phyloP scores from a whole-genome alignment of 78 protist genomes.

The Emiliania huxleyi region DNA sequence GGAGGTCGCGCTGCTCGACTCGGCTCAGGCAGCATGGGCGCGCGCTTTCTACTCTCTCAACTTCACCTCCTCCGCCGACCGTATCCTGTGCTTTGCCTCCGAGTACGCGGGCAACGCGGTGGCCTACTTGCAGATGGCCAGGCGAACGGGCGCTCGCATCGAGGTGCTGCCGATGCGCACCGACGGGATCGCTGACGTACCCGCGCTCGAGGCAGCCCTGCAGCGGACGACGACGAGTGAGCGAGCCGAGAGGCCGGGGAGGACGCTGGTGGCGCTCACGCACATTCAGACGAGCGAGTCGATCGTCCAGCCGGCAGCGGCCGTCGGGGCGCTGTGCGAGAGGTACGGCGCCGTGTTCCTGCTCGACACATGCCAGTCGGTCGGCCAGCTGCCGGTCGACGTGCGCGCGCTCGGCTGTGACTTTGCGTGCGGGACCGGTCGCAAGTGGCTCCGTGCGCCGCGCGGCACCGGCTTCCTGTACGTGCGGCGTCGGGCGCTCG shows the following conservation, averaged over 20 bases:
- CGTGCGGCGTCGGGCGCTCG: not conserved
- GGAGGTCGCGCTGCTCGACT: not conserved
- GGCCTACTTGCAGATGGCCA: not conserved
- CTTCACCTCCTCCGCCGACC: not conserved
- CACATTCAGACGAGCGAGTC: not conserved
- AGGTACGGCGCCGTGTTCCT: not conserved
- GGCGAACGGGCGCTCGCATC: not conserved
- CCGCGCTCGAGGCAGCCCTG: not conserved
- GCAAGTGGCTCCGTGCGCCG: slow-evolving; percentile 3
- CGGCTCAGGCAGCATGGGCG: not conserved
- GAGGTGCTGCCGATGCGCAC: not conserved
- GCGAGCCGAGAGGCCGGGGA: too few relatives aligned
- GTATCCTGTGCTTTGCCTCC: not conserved
- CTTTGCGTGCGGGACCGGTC: not conserved
- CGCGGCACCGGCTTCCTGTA: not conserved
- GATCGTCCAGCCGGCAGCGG: not conserved
- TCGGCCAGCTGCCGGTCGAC: not conserved
- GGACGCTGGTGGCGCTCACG: not conserved
- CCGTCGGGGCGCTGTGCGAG: not conserved
- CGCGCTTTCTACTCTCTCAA: not conserved
- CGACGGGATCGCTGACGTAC: not conserved
- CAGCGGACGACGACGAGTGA: not conserved
- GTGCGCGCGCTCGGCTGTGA: not conserved
- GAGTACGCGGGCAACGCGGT: slow-evolving; percentile 18
- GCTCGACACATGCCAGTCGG: not conserved